These are phyloP conservation scores for Crinitomyces ghanaensis DNA, from an alignment of 805 yeast species.

Conservation along the genomic window DNA sequence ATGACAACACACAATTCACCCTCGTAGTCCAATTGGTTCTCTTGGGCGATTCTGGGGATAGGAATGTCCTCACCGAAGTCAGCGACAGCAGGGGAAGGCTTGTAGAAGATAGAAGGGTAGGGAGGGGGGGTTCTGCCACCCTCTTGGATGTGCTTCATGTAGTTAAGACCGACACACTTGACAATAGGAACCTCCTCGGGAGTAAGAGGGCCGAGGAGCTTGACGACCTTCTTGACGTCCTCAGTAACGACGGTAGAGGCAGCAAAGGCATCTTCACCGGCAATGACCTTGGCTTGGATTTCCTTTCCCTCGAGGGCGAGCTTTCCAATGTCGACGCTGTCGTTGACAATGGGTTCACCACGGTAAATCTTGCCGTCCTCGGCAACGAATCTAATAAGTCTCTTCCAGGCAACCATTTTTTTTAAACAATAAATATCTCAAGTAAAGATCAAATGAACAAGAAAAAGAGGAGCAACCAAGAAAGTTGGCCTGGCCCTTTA, in stretches of 20 bases:
- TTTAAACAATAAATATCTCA: not conserved
- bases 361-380: slow-evolving; percentile 32
- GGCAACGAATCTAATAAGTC: slow-evolving; percentile 37
- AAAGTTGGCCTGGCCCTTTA: no score
- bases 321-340: slow-evolving; percentile 5
- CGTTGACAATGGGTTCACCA: slow-evolving; percentile 38
- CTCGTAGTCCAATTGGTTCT: slow-evolving; percentile 34
- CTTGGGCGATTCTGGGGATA: slow-evolving; percentile 12
- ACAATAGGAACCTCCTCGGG: slow-evolving; percentile 9
- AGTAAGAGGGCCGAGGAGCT: slow-evolving; percentile 9
- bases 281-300: slow-evolving; percentile 8
- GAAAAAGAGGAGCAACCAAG: no score
- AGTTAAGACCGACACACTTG: slow-evolving; percentile 11
- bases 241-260: slow-evolving; percentile 8
- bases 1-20: slow-evolving; percentile 41
- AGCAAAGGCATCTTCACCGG: slow-evolving; percentile 9
- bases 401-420: slow-evolving; percentile 22
- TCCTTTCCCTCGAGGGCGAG: slow-evolving; percentile 3
- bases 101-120: slow-evolving; percentile 12
- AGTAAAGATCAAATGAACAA: not conserved
- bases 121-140: slow-evolving; percentile 15
- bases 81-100: slow-evolving; percentile 10
- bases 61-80: slow-evolving; percentile 11
- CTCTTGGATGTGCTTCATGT: slow-evolving; percentile 12
- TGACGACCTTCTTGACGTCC: slow-evolving; percentile 6